Evolutionary conservation across 2,329 filamentous ascomycete species (phyloP).

Genomic region (Aureobasidium mangrovei): DNA sequence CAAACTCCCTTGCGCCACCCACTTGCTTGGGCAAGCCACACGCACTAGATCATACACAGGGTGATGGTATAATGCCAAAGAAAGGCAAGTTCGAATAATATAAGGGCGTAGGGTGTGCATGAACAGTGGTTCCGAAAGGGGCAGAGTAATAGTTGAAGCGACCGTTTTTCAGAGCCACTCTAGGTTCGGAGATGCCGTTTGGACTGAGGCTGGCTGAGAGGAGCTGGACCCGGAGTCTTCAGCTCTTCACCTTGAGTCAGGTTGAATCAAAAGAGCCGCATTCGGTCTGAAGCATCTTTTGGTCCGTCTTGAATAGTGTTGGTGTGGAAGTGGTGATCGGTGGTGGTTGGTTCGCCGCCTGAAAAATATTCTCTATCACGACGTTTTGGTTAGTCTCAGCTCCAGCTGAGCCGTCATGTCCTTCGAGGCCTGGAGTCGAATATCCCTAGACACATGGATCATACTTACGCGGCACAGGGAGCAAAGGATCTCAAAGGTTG

Average conservation of each 20-base stretch:
- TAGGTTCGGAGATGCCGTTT: constrained; percentile 13
- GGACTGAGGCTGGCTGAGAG: not conserved
- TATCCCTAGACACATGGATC: too few species aligned
- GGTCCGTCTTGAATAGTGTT: not conserved
- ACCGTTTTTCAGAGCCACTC: not conserved
- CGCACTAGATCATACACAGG: too few species aligned
- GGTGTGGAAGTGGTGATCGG: too few species aligned
- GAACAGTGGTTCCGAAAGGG: not conserved
- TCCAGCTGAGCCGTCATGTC: too few species aligned
- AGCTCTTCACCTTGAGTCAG: not conserved
- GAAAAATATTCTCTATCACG: too few species aligned
- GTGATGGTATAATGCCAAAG: too few species aligned
- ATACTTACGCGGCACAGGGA: too few species aligned
- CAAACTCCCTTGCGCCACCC: not conserved
- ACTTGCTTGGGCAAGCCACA: not conserved
- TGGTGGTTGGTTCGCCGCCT: too few species aligned
- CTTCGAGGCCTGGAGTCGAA: too few species aligned
- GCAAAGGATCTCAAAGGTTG: not conserved
- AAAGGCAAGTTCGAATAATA: too few species aligned
- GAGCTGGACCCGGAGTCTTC: not conserved
- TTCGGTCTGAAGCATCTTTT: not conserved
- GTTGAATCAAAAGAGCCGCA: not conserved
- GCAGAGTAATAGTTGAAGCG: not conserved
- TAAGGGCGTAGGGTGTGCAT: not conserved
- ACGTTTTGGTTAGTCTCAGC: too few species aligned